Conservation (phyloP, 2,329 filamentous ascomycete genomes). For the Fusarium burgessii region DNA sequence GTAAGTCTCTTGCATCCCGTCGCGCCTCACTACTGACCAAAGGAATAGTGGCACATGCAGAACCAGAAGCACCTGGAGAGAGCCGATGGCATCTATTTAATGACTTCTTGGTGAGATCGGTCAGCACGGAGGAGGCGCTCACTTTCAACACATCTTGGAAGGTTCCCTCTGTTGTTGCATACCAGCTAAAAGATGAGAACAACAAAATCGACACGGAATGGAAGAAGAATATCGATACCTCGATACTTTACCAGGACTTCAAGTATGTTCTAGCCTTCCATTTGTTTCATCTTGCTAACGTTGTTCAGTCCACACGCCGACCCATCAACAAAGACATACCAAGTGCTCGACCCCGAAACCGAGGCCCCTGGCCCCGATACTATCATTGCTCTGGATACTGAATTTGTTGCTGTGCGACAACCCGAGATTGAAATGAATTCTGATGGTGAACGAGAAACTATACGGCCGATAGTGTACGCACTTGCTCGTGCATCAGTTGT, state of each 20-base stretch:
- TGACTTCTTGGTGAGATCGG: conserved; percentile 89
- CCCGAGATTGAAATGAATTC: conserved; percentile 97
- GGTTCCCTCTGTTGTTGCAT: conserved; percentile 86
- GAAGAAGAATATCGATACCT: conserved; percentile 87
- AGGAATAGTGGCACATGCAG: conserved; percentile 72
- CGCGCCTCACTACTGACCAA: conserved; percentile 40
- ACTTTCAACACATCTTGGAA: conserved; percentile 95
- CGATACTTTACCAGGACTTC: conserved; percentile 81
- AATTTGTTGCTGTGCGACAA: conserved; percentile 93
- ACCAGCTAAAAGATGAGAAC: conserved; percentile 83
- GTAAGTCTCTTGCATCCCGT: conserved; percentile 53
- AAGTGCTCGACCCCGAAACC: conserved; percentile 63
- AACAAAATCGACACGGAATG: conserved; percentile 87
- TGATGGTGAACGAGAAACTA: conserved; percentile 89
- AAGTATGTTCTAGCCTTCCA: conserved; percentile 54
- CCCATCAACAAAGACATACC: conserved; percentile 65
- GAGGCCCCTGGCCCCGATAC: conserved; percentile 79
- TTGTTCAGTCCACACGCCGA: conserved; percentile 55
- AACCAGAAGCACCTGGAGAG: conserved; percentile 66
- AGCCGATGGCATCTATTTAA: conserved; percentile 97
- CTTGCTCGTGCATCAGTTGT: conserved; percentile 94
- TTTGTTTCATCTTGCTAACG: conserved; percentile 14
- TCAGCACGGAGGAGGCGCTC: conserved; percentile 85
- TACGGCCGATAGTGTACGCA: conserved; percentile 89
- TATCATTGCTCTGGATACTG: conserved; percentile 91